Conservation (phyloP, 2,329 filamentous ascomycete species). For the Diaporthe sp. region DNA sequence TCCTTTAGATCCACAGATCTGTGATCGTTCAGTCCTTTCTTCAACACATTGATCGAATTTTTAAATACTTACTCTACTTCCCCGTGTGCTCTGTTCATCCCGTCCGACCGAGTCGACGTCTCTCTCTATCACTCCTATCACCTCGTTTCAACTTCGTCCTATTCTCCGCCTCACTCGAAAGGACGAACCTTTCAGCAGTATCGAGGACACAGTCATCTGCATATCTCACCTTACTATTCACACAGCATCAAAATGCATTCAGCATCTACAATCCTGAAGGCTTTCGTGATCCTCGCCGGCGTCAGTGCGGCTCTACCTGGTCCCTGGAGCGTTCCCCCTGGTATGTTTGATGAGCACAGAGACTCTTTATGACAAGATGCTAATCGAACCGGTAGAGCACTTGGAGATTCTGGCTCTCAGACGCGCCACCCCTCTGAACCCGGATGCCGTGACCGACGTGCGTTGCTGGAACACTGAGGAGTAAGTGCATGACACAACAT, state of each 20-base stretch:
- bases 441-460: constrained; percentile 51
- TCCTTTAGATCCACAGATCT: constrained; percentile 26
- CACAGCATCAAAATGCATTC: constrained; percentile 45
- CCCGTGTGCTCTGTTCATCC: neutral
- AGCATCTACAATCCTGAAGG: constrained; percentile 43
- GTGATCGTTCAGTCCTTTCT: constrained; percentile 31
- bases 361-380: neutral
- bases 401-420: constrained; percentile 56
- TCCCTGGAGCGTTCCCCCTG: constrained; percentile 33
- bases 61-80: neutral
- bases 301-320: constrained; percentile 39
- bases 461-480: constrained; percentile 53
- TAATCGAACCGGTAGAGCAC: constrained; percentile 42
- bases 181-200: neutral
- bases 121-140: constrained; percentile 3
- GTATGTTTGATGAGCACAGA: neutral
- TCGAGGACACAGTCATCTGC: neutral
- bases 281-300: constrained; percentile 45
- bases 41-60: neutral
- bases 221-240: neutral
- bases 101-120: constrained; percentile 10
- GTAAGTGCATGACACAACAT: constrained; percentile 44
- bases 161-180: neutral
- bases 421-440: constrained; percentile 51
- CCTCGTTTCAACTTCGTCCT: constrained; percentile 16